Conservation (phyloP, 768 basidiomycete genomes). For the Lanmaoa pseudosensibilis region DNA sequence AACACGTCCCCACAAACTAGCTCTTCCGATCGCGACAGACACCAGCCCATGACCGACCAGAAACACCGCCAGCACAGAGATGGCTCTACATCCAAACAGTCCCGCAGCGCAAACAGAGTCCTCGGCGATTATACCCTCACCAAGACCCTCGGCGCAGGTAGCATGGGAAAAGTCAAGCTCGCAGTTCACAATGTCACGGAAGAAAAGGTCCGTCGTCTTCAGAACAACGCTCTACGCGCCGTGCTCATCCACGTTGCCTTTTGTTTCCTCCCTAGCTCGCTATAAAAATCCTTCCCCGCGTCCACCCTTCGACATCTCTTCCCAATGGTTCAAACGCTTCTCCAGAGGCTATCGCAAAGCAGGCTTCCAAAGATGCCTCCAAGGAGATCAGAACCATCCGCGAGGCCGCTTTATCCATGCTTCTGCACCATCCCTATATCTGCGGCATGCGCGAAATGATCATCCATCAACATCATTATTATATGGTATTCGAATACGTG, state of each 20-base stretch:
- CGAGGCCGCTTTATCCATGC: constrained; percentile 92
- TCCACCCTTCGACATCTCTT: constrained; percentile 58
- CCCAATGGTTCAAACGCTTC: constrained; percentile 45
- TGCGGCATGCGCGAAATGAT: constrained; percentile 99
- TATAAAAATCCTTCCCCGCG: constrained; percentile 97
- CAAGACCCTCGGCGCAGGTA: constrained; percentile 96
- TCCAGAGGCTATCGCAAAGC: constrained; percentile 66
- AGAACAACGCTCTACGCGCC: background rate
- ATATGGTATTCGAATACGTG: constrained; percentile 99
- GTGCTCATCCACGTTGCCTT: constrained; percentile 11
- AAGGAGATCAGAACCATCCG: constrained; percentile 96
- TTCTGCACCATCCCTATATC: constrained; percentile 97
- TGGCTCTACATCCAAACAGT: constrained; percentile 36
- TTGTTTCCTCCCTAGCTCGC: constrained; percentile 61
- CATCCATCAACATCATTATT: constrained; percentile 96
- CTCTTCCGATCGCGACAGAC: constrained; percentile 34
- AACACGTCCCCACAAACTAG: constrained; percentile 33
- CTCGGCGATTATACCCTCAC: constrained; percentile 94
- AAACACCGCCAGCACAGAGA: constrained; percentile 33
- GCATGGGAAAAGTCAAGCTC: constrained; percentile 99
- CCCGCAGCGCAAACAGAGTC: constrained; percentile 47
- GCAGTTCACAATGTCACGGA: constrained; percentile 85
- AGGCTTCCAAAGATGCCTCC: constrained; percentile 85
- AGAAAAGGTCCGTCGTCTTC: constrained; percentile 72
- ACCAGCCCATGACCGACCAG: constrained; percentile 28